These are phyloP conservation scores for Plasmodium fragile DNA, from an alignment of 169 alveolate species.

Conservation along the genomic window DNA sequence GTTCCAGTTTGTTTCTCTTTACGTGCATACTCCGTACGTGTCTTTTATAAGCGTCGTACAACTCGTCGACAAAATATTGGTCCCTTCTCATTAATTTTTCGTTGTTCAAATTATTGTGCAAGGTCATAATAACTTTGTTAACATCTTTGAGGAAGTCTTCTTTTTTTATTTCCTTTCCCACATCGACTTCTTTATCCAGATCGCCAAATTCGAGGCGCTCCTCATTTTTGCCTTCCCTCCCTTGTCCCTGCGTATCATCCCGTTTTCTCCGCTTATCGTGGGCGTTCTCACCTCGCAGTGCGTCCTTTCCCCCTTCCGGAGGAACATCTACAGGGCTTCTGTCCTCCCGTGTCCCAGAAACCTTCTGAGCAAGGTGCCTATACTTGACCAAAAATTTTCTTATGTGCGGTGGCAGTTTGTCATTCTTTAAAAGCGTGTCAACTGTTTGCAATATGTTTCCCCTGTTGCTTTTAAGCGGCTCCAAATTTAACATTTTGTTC, in stretches of 20 bases:
- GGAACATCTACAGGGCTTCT: background rate
- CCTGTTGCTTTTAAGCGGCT: slow-evolving; percentile 72
- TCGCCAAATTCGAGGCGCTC: background rate
- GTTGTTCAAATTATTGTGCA: slow-evolving; percentile 53
- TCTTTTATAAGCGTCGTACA: slow-evolving; percentile 68
- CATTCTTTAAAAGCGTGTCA: slow-evolving; percentile 61
- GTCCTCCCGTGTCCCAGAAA: background rate
- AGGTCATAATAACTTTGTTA: slow-evolving; percentile 67
- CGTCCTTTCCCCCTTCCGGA: background rate
- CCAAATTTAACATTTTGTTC: slow-evolving; percentile 52
- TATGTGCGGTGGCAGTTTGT: slow-evolving; percentile 42
- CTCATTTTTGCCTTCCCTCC: background rate
- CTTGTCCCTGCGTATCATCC: background rate
- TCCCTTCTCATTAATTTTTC: slow-evolving; percentile 62
- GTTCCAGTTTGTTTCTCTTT: slow-evolving; percentile 55
- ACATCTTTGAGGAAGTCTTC: slow-evolving; percentile 31
- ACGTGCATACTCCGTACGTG: slow-evolving; percentile 52
- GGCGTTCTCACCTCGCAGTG: background rate
- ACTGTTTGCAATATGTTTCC: slow-evolving; percentile 36
- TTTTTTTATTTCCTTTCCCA: slow-evolving; percentile 1
- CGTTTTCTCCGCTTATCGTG: background rate
- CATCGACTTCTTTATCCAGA: background rate
- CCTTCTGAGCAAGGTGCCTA: slow-evolving; percentile 34
- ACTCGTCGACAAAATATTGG: slow-evolving; percentile 29
- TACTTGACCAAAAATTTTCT: slow-evolving; percentile 69